These are phyloP conservation scores for Paradendryphiella salina DNA, from an alignment of 2,329 filamentous ascomycete species.

Conservation along the genomic window DNA sequence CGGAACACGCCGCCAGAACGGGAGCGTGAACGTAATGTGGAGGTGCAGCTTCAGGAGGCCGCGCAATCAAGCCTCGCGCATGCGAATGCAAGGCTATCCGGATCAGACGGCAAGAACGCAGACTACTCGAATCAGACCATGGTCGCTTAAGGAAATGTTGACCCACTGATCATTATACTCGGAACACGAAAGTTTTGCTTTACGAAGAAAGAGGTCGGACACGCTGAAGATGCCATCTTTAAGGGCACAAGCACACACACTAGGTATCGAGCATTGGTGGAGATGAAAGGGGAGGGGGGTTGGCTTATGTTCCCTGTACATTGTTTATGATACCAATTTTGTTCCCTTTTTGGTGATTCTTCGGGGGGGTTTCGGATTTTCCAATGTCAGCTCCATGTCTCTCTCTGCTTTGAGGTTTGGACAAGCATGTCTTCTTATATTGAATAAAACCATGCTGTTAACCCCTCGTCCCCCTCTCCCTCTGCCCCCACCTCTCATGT, in stretches of 20 bases:
- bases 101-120: slow-evolving; percentile 18
- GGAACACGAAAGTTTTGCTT: neutral
- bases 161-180: neutral
- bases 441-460: too few relatives aligned
- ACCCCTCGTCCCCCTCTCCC: too few relatives aligned
- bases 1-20: slow-evolving; percentile 33
- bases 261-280: neutral
- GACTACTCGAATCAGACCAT: slow-evolving; percentile 32
- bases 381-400: neutral
- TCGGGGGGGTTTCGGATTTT: too few relatives aligned
- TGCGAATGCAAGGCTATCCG: slow-evolving; percentile 21
- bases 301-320: neutral
- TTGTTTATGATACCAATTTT: slow-evolving; percentile 9
- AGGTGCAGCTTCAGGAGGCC: slow-evolving; percentile 42
- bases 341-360: neutral
- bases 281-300: neutral
- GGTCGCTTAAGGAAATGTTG: slow-evolving; percentile 24
- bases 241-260: neutral
- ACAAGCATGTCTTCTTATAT: too few relatives aligned
- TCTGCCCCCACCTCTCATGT: too few relatives aligned
- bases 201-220: neutral
- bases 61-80: slow-evolving; percentile 42
- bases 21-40: slow-evolving; percentile 28
- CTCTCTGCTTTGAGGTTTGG: too few relatives aligned
- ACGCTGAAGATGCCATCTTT: neutral